Base-by-base conservation (phyloP, 108 stramenopile genomes). In the Epithemia pelagica region DNA sequence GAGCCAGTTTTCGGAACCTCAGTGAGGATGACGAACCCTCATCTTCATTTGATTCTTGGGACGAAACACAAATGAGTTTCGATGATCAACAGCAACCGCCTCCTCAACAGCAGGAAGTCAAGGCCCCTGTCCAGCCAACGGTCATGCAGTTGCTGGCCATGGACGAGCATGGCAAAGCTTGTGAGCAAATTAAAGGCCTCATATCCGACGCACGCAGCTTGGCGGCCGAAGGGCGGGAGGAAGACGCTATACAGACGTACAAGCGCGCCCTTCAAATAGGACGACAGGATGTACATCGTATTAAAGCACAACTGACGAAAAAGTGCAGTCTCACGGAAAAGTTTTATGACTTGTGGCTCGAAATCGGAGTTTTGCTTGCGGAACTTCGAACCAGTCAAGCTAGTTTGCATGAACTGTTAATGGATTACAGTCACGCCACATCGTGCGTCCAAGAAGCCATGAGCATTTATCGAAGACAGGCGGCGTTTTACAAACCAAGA, bases 211-310 rank as follows among this genome's bases (percentile, higher is more conserved):
- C 37, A 46, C 37, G 37, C 37, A 46, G 37, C 15, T 46, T 46
- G 5, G 37, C 37, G 37, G 37, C 37, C 5, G 37, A 67, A 62
- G 78, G 78, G 26, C 70, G 73, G 55, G 78, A 78, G 32, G 54
- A 61, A 31, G 68, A 66, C 32, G 64, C 78, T 3, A 10, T 78
- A 10, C 54, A 64, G 46, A 66, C 67, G 8, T 78, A 78, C 30
- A 57, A 67, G 61, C 54, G 55, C 2, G 69, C 68, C 2, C 61
- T 78, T 20, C 3, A n/a, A 24, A 25, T 74, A 30, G 52, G 63
- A 0, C 61, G 53, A 25, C 7, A 52, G 1, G 78, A 32, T 71
- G 28, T 62, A 60, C 22, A 53, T 62, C 22, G 24, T 66, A 10
- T 52, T 64, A 22, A 65, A 15, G 37, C 10, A 46, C 37, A 46